phyloP scores from a whole-genome alignment of 805 yeast genomes.

The Priceomyces medius region DNA sequence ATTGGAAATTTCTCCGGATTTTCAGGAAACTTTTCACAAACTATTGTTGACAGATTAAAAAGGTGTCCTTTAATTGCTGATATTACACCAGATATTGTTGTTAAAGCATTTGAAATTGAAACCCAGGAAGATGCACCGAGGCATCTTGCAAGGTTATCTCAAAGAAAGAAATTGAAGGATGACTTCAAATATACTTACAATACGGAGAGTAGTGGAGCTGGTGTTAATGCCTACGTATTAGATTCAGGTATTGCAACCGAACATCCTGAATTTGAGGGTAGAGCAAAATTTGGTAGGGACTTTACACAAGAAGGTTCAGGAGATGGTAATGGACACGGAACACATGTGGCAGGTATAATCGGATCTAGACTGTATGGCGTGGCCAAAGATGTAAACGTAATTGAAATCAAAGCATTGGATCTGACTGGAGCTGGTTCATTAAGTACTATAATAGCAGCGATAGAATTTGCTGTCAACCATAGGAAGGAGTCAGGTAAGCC shows the following conservation, averaged over 20 bases:
- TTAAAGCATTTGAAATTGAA: constrained; percentile 54
- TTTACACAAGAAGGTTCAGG: constrained; percentile 61
- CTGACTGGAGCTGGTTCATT: constrained; percentile 68
- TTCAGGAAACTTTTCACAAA: constrained; percentile 57
- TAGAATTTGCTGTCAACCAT: constrained; percentile 69
- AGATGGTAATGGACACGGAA: constrained; percentile 46
- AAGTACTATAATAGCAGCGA: constrained; percentile 61
- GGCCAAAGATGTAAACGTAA: constrained; percentile 52
- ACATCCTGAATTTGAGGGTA: constrained; percentile 63
- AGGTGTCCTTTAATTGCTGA: constrained; percentile 65
- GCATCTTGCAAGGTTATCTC: constrained; percentile 66
- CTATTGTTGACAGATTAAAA: constrained; percentile 46
- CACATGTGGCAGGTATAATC: constrained; percentile 13
- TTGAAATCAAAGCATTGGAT: constrained; percentile 76
- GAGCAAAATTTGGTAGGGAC: constrained; percentile 60
- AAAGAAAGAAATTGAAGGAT: constrained; percentile 29
- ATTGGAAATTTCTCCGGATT: constrained; percentile 75
- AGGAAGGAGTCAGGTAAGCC: constrained; percentile 27
- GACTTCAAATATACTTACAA: constrained; percentile 49
- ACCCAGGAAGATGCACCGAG: constrained; percentile 53
- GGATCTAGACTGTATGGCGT: constrained; percentile 46
- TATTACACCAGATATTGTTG: constrained; percentile 62
- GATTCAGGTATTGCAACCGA: constrained; percentile 75
- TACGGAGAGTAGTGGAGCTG: constrained; percentile 47
- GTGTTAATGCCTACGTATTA: constrained; percentile 71